Conservation (phyloP, 306 rosid genomes). For the Fagus crenata region DNA sequence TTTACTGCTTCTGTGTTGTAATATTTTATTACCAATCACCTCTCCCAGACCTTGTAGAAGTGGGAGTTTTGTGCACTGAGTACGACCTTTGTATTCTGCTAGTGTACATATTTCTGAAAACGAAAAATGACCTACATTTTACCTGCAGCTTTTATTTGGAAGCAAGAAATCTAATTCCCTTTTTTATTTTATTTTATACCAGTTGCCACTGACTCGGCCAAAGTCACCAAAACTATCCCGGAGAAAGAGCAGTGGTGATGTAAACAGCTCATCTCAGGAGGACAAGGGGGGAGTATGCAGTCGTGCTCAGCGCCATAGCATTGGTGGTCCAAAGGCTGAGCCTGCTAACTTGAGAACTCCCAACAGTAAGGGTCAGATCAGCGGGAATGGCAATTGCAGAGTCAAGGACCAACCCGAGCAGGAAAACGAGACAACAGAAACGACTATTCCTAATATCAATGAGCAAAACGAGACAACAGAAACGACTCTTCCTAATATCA, state of each 20-base stretch:
- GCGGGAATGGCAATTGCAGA: constrained; percentile 42
- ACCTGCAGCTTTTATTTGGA: constrained; percentile 11
- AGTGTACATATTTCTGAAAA: neutral
- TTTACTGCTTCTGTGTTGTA: constrained; percentile 17
- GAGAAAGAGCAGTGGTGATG: constrained; percentile 90
- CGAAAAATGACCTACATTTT: neutral
- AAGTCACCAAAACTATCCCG: constrained; percentile 82
- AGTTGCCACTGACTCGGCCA: constrained; percentile 89
- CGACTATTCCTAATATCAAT: too few relatives aligned
- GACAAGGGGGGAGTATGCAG: constrained; percentile 38
- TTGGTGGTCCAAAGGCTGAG: constrained; percentile 41
- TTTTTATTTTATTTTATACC: constrained; percentile 29
- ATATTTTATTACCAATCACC: too few relatives aligned
- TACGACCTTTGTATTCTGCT: too few relatives aligned
- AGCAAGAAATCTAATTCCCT: constrained; percentile 1
- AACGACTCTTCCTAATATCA: constrained; percentile 39
- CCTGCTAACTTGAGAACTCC: constrained; percentile 26
- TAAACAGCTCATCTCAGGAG: constrained; percentile 27
- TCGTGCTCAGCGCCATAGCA: constrained; percentile 60
- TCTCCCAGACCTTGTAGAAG: too few relatives aligned
- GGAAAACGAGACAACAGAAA: constrained; percentile 35
- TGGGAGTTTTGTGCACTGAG: too few relatives aligned
- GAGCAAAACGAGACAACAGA: constrained; percentile 7
- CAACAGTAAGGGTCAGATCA: constrained; percentile 39
- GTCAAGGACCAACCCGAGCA: constrained; percentile 46